Conservation (phyloP, 2,329 filamentous ascomycete genomes). For the Didymella keratinophila region DNA sequence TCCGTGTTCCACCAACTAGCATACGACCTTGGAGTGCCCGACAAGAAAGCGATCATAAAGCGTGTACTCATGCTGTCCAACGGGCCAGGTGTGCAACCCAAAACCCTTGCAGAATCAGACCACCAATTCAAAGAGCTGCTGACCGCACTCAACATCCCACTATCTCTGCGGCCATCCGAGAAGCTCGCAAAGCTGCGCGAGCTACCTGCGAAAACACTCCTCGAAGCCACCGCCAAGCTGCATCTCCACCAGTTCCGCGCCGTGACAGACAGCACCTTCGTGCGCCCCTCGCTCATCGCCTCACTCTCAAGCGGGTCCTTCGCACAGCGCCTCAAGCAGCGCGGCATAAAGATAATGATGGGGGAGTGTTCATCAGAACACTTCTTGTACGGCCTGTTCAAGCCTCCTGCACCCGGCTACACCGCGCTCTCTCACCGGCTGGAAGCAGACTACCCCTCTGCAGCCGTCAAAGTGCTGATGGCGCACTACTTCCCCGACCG, state of each 20-base stretch:
- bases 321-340: conserved; percentile 53
- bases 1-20: conserved; percentile 65
- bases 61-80: conserved; percentile 64
- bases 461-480: conserved; percentile 55
- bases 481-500: conserved; percentile 54
- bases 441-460: conserved; percentile 60
- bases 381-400: conserved; percentile 60
- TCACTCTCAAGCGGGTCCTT: conserved; percentile 60
- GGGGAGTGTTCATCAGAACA: conserved; percentile 65
- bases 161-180: conserved; percentile 48
- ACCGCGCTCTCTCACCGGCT: conserved; percentile 57
- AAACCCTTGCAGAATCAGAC: conserved; percentile 57
- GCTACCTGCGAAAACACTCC: conserved; percentile 50
- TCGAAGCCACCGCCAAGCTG: conserved; percentile 55
- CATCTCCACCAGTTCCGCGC: conserved; percentile 64
- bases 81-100: conserved; percentile 62
- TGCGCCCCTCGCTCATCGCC: conserved; percentile 54
- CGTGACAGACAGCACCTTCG: conserved; percentile 59
- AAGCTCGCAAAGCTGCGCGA: conserved; percentile 58
- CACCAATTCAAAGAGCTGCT: conserved; percentile 62
- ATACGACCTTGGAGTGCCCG: conserved; percentile 62
- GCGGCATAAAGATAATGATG: conserved; percentile 59
- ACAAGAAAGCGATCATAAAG: conserved; percentile 58
- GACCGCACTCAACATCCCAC: conserved; percentile 54
- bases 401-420: conserved; percentile 55